phyloP scores from a whole-genome alignment of 495 filamentous ascomycete species.

The Bombardia bombarda region DNA sequence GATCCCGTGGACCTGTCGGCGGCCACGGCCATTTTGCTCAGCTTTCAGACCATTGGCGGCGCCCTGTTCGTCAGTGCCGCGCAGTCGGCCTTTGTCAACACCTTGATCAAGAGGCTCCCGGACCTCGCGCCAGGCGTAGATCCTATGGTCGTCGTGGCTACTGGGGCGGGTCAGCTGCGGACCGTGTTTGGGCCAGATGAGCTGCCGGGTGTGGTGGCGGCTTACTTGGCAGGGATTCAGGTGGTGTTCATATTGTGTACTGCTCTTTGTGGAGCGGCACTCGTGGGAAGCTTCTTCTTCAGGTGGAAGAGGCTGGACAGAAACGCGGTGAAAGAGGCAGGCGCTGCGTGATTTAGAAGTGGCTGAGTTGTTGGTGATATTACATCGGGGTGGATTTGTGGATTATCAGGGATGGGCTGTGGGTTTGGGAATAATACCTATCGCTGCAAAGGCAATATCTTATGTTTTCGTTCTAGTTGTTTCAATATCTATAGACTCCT shows the following conservation, averaged over 20 bases:
- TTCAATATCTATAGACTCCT: too few relatives aligned
- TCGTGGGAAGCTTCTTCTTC: constrained; percentile 17
- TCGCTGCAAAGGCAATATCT: too few relatives aligned
- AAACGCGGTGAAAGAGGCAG: constrained; percentile 8
- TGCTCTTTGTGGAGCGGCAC: constrained; percentile 15
- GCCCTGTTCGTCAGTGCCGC: constrained; percentile 40
- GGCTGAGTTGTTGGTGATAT: too few relatives aligned
- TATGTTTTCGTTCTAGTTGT: too few relatives aligned
- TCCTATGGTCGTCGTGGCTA: constrained; percentile 30
- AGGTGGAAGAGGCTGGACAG: constrained; percentile 16
- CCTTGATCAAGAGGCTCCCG: constrained; percentile 24
- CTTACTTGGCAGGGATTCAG: constrained; percentile 53
- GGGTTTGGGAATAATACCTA: too few relatives aligned
- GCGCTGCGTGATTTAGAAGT: too few relatives aligned
- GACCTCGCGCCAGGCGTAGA: constrained; percentile 31
- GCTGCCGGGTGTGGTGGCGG: constrained; percentile 42
- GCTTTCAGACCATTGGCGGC: constrained; percentile 42
- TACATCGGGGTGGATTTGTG: too few relatives aligned
- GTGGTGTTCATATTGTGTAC: constrained; percentile 34
- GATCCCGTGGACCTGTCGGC: constrained; percentile 13
- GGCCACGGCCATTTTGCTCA: constrained; percentile 36
- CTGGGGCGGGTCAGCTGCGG: constrained; percentile 33
- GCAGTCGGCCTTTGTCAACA: constrained; percentile 42
- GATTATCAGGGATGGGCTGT: too few relatives aligned
- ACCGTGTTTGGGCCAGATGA: constrained; percentile 26